Evolutionary conservation across 2,329 filamentous ascomycete species (phyloP), one percentile per base, ranked within the genome.

Genomic region (Aspergillus sp.): DNA sequence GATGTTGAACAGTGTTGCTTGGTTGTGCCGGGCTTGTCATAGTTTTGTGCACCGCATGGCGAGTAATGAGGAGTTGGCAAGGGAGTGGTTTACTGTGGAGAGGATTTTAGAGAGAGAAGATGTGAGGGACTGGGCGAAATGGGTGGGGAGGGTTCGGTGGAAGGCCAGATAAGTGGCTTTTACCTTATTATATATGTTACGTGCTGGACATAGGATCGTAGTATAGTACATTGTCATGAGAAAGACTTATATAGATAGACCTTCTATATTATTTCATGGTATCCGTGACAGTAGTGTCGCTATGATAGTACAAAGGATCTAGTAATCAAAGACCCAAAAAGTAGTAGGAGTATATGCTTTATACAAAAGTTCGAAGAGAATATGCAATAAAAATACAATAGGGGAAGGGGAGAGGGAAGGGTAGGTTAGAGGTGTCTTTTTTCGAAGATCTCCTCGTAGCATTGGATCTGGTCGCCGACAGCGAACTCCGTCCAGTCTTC

Each of bases 1-100:
- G 72, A 84, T 86, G 75, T 72, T 96, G 72, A 86, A 90, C 67
- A 91, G 86, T 69, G 91, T 95, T 19, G 91, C 91, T 12, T 96
- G 91, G 91, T 75, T 96, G 64, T 96, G 91, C 74, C 81, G 90
- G 50, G 89, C 90, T 2, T 96, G 91, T 68, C 91, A 96, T 77
- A 85, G 83, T 43, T 92, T 91, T 70, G 90, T 96, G 70, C 91
- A 96, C 77, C 78, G 85, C 40, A 84, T 92, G 68, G 87, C 85
- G 35, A 80, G 77, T 4, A 91, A 95, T 69, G 91, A 96, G 80
- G 90, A 90, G 66, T 75, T 96, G 64, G 91, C 91, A 14, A 80
- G 83, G 65, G 77, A 87, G 54, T 91, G 82, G 70, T 91, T 86
- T 75, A 93, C 86, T 0, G 84, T 95, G 6, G 90, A 93, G 55